Evolutionary conservation across 23 red algal genomes (phyloP).

Genomic region (Pyropia yezoensis): DNA sequence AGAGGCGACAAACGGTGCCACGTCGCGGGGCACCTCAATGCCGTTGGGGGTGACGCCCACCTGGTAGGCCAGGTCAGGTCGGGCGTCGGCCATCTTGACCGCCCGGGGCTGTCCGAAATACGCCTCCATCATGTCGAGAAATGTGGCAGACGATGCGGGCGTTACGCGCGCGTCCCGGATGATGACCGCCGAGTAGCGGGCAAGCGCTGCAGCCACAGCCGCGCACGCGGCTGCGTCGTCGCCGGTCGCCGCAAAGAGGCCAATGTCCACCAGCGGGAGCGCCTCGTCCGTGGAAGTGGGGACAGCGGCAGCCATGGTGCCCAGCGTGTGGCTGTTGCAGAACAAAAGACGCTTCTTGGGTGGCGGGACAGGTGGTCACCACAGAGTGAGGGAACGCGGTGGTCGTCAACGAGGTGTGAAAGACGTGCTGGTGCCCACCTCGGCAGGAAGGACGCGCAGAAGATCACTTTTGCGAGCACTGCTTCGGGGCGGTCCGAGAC

Average conservation of each 20-base stretch:
- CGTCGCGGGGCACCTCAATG: slow-evolving; percentile 66
- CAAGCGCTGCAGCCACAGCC: slow-evolving; percentile 31
- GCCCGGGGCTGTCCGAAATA: slow-evolving; percentile 58
- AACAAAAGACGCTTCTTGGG: no score
- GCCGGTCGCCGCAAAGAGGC: slow-evolving; percentile 8
- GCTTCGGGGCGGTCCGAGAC: no score
- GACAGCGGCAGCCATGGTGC: no score
- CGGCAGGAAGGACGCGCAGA: no score
- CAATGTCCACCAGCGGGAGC: slow-evolving; percentile 28
- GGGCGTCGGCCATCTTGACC: slow-evolving; percentile 72
- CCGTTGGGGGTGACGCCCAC: slow-evolving; percentile 61
- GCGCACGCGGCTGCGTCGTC: slow-evolving; percentile 18
- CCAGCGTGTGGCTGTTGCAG: no score
- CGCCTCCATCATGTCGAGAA: slow-evolving; percentile 77
- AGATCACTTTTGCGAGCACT: no score
- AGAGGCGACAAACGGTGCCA: slow-evolving; percentile 14
- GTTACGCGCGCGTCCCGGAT: slow-evolving; percentile 63
- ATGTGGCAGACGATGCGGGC: slow-evolving; percentile 17
- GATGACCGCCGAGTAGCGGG: slow-evolving; percentile 56
- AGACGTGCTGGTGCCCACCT: no score
- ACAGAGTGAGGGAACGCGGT: no score
- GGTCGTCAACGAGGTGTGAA: no score
- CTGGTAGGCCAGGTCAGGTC: slow-evolving; percentile 82
- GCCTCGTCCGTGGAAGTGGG: background rate
- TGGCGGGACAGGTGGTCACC: no score